These are phyloP conservation scores for Thalassiosira hispida DNA, from an alignment of 352 stramenopile species.

Conservation along the genomic window DNA sequence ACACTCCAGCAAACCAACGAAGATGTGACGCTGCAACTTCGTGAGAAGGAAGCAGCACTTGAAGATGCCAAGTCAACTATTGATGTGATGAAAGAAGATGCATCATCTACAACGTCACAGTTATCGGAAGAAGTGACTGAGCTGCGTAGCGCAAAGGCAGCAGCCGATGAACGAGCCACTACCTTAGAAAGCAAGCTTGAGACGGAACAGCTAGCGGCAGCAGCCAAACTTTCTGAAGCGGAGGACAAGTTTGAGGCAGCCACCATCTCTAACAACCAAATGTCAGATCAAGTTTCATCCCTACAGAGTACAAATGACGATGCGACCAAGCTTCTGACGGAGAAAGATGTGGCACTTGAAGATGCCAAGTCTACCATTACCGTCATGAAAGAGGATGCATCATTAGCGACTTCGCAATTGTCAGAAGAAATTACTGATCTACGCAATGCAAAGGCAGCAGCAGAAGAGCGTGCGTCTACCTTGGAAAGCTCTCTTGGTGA, in stretches of 20 bases:
- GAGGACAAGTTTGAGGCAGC: too few species aligned
- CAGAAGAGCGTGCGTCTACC: background rate
- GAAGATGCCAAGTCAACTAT: background rate
- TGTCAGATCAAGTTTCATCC: too few species aligned
- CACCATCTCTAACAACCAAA: too few species aligned
- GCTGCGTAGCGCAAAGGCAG: background rate
- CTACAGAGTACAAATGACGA: too few species aligned
- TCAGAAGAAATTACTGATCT: background rate
- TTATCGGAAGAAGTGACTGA: background rate
- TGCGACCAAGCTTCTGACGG: background rate
- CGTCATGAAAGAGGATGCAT: background rate
- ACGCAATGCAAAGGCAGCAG: background rate
- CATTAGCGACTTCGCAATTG: too few species aligned
- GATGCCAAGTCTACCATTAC: too few species aligned
- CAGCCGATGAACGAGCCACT: background rate
- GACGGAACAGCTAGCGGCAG: background rate
- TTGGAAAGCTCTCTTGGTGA: background rate
- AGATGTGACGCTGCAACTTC: slow-evolving; percentile 1
- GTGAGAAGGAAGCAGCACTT: slow-evolving; percentile 13
- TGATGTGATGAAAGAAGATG: slow-evolving; percentile 4
- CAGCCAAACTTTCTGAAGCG: too few species aligned
- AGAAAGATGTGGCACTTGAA: slow-evolving; percentile 10
- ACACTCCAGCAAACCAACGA: background rate
- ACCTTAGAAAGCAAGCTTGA: background rate
- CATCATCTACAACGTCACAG: background rate